A percentile compares a stretch with the other conserved stretches of the same genome.
These are phyloP conservation scores for Talaromyces marneffei DNA, from an alignment of 2,329 filamentous ascomycete genomes.

Conservation along the genomic window DNA sequence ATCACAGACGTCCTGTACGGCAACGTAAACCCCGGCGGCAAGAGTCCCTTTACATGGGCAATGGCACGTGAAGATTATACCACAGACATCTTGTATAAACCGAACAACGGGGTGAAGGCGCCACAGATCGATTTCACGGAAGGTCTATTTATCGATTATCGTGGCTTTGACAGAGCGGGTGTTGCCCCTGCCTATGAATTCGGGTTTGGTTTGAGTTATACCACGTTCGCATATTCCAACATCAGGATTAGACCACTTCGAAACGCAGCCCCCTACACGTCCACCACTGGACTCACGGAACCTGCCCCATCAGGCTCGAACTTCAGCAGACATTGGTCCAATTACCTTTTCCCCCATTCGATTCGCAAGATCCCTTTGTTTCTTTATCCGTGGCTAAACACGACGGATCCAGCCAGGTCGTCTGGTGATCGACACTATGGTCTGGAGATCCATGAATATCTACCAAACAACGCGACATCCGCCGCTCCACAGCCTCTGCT, in stretches of 20 bases:
- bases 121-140: slow-evolving; percentile 57
- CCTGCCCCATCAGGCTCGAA: slow-evolving; percentile 45
- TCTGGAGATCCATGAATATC: slow-evolving; percentile 40
- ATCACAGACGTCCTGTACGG: slow-evolving; percentile 70
- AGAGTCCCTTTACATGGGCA: slow-evolving; percentile 58
- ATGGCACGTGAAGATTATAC: slow-evolving; percentile 51
- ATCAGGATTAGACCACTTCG: slow-evolving; percentile 45
- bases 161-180: slow-evolving; percentile 49
- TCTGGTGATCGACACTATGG: slow-evolving; percentile 52
- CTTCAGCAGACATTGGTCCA: slow-evolving; percentile 38
- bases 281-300: slow-evolving; percentile 48
- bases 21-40: slow-evolving; percentile 56
- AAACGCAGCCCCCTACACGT: slow-evolving; percentile 44
- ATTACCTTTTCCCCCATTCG: slow-evolving; percentile 52
- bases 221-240: slow-evolving; percentile 55
- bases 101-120: slow-evolving; percentile 51
- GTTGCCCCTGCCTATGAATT: slow-evolving; percentile 58
- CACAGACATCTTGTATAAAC: slow-evolving; percentile 50
- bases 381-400: slow-evolving; percentile 62
- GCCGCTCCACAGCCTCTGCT: slow-evolving; percentile 51
- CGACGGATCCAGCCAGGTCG: slow-evolving; percentile 49
- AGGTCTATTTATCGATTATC: slow-evolving; percentile 56
- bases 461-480: slow-evolving; percentile 48
- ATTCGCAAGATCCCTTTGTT: slow-evolving; percentile 48
- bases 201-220: slow-evolving; percentile 57